phyloP scores from a whole-genome alignment of 1,139 yeast genomes.

The Torulaspora globosa region DNA sequence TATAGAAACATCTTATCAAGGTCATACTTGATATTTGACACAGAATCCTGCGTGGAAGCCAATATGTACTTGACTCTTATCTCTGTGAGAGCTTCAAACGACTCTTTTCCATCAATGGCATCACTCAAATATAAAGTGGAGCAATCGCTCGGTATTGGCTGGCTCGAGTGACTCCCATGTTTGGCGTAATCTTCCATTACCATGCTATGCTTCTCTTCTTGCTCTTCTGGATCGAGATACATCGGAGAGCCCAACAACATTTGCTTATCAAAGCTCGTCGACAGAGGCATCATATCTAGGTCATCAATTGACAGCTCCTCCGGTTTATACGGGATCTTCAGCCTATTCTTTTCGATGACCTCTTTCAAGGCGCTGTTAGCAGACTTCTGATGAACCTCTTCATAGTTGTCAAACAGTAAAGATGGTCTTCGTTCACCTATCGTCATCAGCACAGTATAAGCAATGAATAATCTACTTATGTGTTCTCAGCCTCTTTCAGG shows the following conservation, averaged over 20 bases:
- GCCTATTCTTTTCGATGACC: slow-evolving; percentile 4
- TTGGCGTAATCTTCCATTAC: slow-evolving; percentile 8
- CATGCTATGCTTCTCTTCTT: slow-evolving; percentile 15
- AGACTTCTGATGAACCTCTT: slow-evolving; percentile 6
- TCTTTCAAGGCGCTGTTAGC: neutral
- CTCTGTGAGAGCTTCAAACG: slow-evolving; percentile 17
- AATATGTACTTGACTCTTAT: slow-evolving; percentile 25
- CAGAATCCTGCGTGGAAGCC: slow-evolving; percentile 27
- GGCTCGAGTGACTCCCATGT: slow-evolving; percentile 10
- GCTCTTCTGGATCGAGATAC: slow-evolving; percentile 28
- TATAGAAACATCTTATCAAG: slow-evolving; percentile 30
- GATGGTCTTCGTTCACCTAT: slow-evolving; percentile 13
- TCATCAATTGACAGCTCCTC: slow-evolving; percentile 29
- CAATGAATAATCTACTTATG: too few species aligned
- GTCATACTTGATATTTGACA: slow-evolving; percentile 27
- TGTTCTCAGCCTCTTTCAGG: neutral
- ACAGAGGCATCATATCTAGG: slow-evolving; percentile 29
- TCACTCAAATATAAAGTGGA: slow-evolving; percentile 13
- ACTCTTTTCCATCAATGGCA: slow-evolving; percentile 10
- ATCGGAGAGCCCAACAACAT: slow-evolving; percentile 32
- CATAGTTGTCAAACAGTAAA: slow-evolving; percentile 17
- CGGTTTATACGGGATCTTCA: slow-evolving; percentile 9
- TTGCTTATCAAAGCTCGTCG: slow-evolving; percentile 30
- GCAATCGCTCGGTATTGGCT: slow-evolving; percentile 17
- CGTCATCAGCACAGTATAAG: slow-evolving; percentile 1